Conservation (phyloP, 164 flowering plant species). For the Vitis rotundifolia region DNA sequence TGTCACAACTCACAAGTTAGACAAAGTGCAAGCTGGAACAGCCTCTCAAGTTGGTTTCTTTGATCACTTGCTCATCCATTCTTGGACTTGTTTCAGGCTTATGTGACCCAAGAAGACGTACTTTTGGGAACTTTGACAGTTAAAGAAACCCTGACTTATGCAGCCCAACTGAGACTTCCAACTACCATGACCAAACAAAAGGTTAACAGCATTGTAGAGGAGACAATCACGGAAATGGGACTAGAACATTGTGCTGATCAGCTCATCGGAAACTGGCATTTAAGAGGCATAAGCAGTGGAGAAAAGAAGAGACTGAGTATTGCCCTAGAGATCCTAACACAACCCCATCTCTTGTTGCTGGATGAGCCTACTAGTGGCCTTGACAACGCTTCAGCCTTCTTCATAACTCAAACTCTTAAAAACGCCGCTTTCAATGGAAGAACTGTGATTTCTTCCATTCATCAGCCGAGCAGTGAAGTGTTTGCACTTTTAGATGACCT, state of each 20-base stretch:
- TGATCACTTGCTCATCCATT: too few relatives aligned
- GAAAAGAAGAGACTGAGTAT: slow-evolving; percentile 69
- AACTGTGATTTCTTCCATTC: slow-evolving; percentile 63
- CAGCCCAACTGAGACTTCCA: slow-evolving; percentile 66
- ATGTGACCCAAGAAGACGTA: slow-evolving; percentile 63
- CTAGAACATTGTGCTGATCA: slow-evolving; percentile 46
- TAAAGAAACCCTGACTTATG: slow-evolving; percentile 56
- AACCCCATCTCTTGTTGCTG: slow-evolving; percentile 44
- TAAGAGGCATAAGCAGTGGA: slow-evolving; percentile 61
- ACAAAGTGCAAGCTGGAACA: too few relatives aligned
- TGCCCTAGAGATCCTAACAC: slow-evolving; percentile 50
- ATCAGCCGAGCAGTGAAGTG: slow-evolving; percentile 75
- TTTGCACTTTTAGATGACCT: slow-evolving; percentile 60
- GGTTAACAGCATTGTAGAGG: slow-evolving; percentile 50
- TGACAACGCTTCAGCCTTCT: slow-evolving; percentile 65
- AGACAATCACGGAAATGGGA: slow-evolving; percentile 61
- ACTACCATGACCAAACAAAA: slow-evolving; percentile 37
- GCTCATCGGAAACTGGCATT: slow-evolving; percentile 57
- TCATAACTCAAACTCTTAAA: slow-evolving; percentile 17
- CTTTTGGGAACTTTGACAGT: slow-evolving; percentile 56
- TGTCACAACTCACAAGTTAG: too few relatives aligned
- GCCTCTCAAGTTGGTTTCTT: too few relatives aligned
- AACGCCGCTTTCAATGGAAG: slow-evolving; percentile 31
- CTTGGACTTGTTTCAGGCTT: slow-evolving; percentile 34
- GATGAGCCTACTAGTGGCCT: slow-evolving; percentile 80